Conservation (phyloP, 306 rosid species). For the Sphenostylis stenocarpa region DNA sequence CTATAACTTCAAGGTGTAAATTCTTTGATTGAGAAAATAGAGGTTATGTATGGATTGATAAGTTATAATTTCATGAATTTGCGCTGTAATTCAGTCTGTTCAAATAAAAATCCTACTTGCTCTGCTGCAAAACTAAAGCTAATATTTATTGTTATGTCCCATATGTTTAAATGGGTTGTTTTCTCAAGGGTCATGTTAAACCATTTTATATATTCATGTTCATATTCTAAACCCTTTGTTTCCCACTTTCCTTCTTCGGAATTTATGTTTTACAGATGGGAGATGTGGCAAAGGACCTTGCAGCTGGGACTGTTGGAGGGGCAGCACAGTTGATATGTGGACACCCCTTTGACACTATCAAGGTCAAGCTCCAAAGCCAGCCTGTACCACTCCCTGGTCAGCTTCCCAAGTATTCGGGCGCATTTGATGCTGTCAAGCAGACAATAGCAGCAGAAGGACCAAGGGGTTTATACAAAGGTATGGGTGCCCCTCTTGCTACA, state of each 20-base stretch:
- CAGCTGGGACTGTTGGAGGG: slow-evolving; percentile 94
- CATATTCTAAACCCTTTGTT: background rate
- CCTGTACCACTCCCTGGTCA: slow-evolving; percentile 88
- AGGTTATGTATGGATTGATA: background rate
- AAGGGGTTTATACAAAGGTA: slow-evolving; percentile 89
- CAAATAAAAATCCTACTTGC: background rate
- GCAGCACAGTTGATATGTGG: slow-evolving; percentile 88
- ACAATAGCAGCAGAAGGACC: slow-evolving; percentile 93
- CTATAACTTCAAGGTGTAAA: background rate
- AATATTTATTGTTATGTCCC: background rate
- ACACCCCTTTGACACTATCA: slow-evolving; percentile 96
- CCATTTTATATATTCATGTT: background rate
- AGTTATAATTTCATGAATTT: background rate
- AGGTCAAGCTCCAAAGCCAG: slow-evolving; percentile 99
- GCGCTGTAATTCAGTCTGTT: background rate
- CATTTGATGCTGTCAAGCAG: slow-evolving; percentile 93
- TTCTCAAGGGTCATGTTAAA: slow-evolving; percentile 10
- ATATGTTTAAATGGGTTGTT: background rate
- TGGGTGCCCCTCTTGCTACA: slow-evolving; percentile 98
- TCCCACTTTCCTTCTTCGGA: background rate
- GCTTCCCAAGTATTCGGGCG: slow-evolving; percentile 72
- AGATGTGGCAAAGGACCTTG: slow-evolving; percentile 85
- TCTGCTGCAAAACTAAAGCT: background rate
- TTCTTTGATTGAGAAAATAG: background rate
- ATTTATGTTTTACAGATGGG: slow-evolving; percentile 63